Base-by-base conservation (phyloP, 441 rosid genomes). In the Croton laevigatus region DNA sequence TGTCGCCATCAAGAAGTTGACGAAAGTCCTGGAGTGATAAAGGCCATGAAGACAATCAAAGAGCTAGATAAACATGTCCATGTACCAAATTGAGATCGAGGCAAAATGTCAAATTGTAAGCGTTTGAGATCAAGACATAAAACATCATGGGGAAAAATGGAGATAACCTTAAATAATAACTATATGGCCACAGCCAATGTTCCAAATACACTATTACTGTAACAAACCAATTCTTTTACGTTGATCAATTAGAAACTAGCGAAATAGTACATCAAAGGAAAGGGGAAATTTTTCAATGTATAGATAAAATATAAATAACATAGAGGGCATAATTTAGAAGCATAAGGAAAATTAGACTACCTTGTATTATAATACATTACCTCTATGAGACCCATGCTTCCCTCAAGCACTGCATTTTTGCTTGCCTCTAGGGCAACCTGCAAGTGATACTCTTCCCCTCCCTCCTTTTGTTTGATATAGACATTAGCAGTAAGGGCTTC, bases 331-430 rank as follows among this genome's bases (percentile, higher is more conserved):
- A 61, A 45, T 73, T 63, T 22, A 70, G 44, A 7, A 27, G 17
- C 34, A 62, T 2, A 51, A 51, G 27, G 10, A 12, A 75, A 70
- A 5, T 8, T 13, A 58, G 7, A 36, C 51, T n/a, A 13, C 19
- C 36, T n/a, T 55, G 12, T 20, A 17, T 53, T 34, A 42, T 53
- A 69, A 62, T 66, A 58, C 75, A 75, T 78, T 90, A 83, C 99
- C 98, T 85, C 75, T 68, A 96, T 83, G 77, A 87, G 79, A 85
- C 84, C 88, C 81, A 87, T 79, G 80, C 91, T 88, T 88, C 99
- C 99, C 77, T 91, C 89, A 78, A 96, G 91, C 75, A 93, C 83
- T 19, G 87, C 81, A 48, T 78, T 85, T 89, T 85, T 89, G 82
- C 97, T 87, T 62, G 86, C 83, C 79, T 90, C 97, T 75, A 93